Percentiles rank a stretch among this genome's conserved stretches.
Evolutionary conservation across 2,329 filamentous ascomycete species (phyloP).

Genomic region (Sporothrix brunneoviolacea): DNA sequence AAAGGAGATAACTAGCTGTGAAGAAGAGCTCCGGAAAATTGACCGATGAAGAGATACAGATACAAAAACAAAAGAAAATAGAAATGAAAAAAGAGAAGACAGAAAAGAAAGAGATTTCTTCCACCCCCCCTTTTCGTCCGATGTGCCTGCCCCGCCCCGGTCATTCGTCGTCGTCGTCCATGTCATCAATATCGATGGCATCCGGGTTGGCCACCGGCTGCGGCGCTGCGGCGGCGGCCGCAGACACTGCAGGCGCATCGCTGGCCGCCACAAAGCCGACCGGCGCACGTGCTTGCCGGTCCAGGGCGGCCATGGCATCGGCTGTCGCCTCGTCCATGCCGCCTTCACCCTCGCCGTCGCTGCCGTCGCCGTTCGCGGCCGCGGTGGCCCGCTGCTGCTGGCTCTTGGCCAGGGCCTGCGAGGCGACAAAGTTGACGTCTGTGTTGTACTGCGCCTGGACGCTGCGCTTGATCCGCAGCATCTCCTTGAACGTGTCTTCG

Average conservation of each 20-base stretch:
- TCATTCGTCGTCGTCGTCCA: conserved; percentile 46
- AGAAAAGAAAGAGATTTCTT: background rate
- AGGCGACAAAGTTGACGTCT: conserved; percentile 97
- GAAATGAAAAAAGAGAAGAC: background rate
- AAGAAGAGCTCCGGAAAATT: background rate
- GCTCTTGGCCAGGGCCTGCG: conserved; percentile 79
- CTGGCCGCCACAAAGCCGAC: conserved; percentile 87
- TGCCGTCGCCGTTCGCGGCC: conserved; percentile 32
- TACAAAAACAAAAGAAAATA: background rate
- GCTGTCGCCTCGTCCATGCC: conserved; percentile 40
- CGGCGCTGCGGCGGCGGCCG: conserved; percentile 34
- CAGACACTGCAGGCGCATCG: conserved; percentile 49
- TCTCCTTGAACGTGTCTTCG: conserved; percentile 98
- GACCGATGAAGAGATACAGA: conserved; percentile 1
- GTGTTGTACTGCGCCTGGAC: conserved; percentile 98
- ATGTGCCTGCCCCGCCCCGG: background rate
- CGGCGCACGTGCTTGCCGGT: conserved; percentile 81
- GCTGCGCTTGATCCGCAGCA: conserved; percentile 94
- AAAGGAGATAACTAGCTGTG: too few relatives aligned
- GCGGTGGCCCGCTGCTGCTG: conserved; percentile 48
- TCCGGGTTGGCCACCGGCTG: conserved; percentile 64
- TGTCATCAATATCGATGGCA: conserved; percentile 71
- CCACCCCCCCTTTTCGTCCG: too few relatives aligned
- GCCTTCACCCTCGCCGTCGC: conserved; percentile 37
- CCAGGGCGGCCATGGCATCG: conserved; percentile 85